Conservation (phyloP, 371 early-diverging fungal genomes). For the Dinochytrium kinnereticum region DNA sequence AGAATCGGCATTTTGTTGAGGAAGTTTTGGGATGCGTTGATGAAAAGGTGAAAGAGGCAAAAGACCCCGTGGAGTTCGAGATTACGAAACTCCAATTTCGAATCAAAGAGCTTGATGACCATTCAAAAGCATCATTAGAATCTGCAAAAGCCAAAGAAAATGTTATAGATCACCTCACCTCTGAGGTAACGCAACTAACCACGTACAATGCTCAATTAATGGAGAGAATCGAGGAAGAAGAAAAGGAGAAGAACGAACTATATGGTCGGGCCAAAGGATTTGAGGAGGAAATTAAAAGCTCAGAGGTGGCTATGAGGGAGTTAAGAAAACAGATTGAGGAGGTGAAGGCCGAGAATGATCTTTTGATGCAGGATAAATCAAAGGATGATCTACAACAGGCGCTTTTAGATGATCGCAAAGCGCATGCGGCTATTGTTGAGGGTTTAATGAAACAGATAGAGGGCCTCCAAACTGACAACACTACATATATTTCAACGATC, state of each 20-base stretch:
- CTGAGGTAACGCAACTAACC: background rate
- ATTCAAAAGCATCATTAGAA: no score
- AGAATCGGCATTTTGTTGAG: no score
- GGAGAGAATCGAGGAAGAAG: background rate
- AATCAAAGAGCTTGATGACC: no score
- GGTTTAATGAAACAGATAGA: no score
- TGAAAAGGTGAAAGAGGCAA: no score
- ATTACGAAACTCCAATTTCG: no score
- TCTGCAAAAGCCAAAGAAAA: background rate
- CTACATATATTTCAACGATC: no score
- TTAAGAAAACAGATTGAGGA: background rate
- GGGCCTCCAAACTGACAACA: no score
- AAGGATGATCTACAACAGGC: background rate
- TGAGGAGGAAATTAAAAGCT: background rate
- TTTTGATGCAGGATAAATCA: background rate
- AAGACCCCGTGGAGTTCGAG: no score
- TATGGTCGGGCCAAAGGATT: background rate
- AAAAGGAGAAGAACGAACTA: background rate
- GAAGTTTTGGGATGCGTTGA: no score
- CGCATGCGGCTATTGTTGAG: no score
- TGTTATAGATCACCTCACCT: background rate
- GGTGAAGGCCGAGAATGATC: background rate
- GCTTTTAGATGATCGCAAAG: background rate
- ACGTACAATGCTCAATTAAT: background rate
- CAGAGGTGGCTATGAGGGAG: background rate